Base-by-base conservation (phyloP, 164 flowering plant genomes). In the Kingdonia uniflora region DNA sequence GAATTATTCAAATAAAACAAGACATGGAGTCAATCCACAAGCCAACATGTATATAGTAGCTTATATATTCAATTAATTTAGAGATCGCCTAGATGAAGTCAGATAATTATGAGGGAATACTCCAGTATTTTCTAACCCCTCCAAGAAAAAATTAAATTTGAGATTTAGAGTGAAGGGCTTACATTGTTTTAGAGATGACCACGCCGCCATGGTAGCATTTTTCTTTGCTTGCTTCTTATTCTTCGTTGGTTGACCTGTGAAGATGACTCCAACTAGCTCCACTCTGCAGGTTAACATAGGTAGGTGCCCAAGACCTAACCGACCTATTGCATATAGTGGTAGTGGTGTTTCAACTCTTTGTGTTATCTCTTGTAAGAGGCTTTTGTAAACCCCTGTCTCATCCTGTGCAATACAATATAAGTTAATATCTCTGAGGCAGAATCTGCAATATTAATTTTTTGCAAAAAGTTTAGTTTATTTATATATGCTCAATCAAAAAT, bases 151-250 rank as follows among this genome's bases (percentile, higher is more conserved):
- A n/a, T 12, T 65, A 10, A 19, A 54, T 19, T 22, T 35, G 39
- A 42, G 52, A 47, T 19, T 55, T 13, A 43, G 0, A 42, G 16
- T 8, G 45, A 0, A 38, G 61, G 19, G 69, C 92, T 81, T 57
- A 87, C 99, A 73, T 71, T 80, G 81, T 72, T 88, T 92, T 25
- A 92, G 71, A 51, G 97, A 78, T 15, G 81, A 68, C 99, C 99
- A 92, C n/a, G 99, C 89, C 41, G 99, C 82, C 84, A 88, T 75
- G 22, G 99, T 97, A 13, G 99, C 99, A 73, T 88, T 84, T 66
- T 92, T 92, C 71, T 88, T 95, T 10, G 99, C 99, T 69, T 92
- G 99, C 65, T 88, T 92, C 70, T 92, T 92, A 54, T 80, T 92
- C 71, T 92, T 92, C 25, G 99, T 97, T 39, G 89, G 89, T 55